Base-by-base conservation (phyloP, 768 basidiomycete genomes). In the Mycena venus region DNA sequence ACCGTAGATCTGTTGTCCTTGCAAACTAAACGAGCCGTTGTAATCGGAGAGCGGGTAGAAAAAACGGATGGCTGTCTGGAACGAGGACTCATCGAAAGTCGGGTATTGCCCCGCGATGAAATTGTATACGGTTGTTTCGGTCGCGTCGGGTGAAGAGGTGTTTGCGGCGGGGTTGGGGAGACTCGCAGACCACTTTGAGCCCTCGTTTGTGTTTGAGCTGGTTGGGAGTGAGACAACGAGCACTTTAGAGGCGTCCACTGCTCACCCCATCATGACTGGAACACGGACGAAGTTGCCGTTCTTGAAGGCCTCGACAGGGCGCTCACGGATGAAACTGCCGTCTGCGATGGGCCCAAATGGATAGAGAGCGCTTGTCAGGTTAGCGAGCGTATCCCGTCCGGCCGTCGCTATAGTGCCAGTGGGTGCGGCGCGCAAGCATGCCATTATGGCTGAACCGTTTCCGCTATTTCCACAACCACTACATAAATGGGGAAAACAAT, bases 1-100 rank as follows among this genome's bases (percentile, higher is more conserved):
- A 51, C 9, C 87, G 71, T 87, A 88, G 85, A 88, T 87, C 73
- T 86, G 85, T 60, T 86, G 85, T 11, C 82, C 85, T 71, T 86
- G 86, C 11, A 85, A 78, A 65, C 84, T 84, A 38, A 85, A 81
- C 9, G 83, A 85, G 14, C 73, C 78, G 38, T 79, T 73, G 75
- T 80, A 88, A 49, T 81, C 80, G 7, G 73, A 65, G 25, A 86
- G 70, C 0, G 87, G 85, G 68, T 88, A 88, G 10, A 82, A 75
- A 7, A 75, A 69, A 11, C 51, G 34, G n/a, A 86, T 49, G n/a
- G 83, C 84, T 10, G 73, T 62, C 29, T 81, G 67, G 60, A 86
- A 82, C 2, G 86, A 82, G 3, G 65, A 51, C 0, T 80, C 62
- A 1, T 82, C 82, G 29, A 87, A 70, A 17, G 69, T 82, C n/a